Evolutionary conservation across 331 rosid species (phyloP).

Genomic region (Telfairia occidentalis): DNA sequence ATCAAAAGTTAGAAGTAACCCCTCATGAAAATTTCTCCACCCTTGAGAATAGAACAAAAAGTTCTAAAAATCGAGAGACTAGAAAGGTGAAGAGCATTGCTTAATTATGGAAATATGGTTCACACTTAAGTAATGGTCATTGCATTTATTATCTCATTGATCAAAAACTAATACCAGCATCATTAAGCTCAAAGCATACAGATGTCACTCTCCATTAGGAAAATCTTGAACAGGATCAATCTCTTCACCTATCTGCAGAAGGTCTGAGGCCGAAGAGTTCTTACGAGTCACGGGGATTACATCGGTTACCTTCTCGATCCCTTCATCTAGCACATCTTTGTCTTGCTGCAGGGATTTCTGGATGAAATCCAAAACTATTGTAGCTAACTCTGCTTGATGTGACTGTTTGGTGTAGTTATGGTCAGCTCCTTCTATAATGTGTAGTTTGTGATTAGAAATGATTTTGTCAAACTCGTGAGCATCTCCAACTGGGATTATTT

Average conservation of each 20-base stretch:
- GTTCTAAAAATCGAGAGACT: background rate
- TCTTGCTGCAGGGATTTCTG: constrained; percentile 24
- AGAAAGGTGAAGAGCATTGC: background rate
- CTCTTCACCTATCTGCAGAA: background rate
- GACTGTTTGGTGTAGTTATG: constrained; percentile 24
- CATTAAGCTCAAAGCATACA: background rate
- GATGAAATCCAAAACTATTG: constrained; percentile 25
- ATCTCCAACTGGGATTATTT: constrained; percentile 30
- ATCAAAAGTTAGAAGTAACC: background rate
- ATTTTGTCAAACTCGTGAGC: constrained; percentile 43
- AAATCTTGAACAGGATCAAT: background rate
- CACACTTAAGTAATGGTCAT: background rate
- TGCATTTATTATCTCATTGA: background rate
- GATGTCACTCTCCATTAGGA: background rate
- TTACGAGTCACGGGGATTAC: background rate
- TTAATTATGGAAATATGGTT: background rate
- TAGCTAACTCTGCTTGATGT: constrained; percentile 36
- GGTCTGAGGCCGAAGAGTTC: background rate
- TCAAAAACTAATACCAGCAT: background rate
- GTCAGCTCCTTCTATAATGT: constrained; percentile 43
- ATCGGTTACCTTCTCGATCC: background rate
- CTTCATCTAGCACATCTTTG: background rate
- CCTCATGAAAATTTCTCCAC: background rate
- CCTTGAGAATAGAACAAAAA: background rate
- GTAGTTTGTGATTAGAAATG: constrained; percentile 48